These are phyloP conservation scores for Heritiera littoralis DNA, from an alignment of 345 rosid species.

Conservation along the genomic window DNA sequence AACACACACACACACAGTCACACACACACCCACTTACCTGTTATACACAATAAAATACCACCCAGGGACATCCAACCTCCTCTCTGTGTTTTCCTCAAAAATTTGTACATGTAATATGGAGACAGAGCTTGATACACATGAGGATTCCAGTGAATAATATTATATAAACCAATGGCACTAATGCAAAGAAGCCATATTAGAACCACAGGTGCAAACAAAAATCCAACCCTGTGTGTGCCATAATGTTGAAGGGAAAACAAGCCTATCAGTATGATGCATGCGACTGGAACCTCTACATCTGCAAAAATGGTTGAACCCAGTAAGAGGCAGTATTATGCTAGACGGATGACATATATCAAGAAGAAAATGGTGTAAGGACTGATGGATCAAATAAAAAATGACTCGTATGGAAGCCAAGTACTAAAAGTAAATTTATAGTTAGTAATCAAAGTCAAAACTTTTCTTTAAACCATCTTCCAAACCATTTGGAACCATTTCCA, in stretches of 20 bases:
- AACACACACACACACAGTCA: background rate
- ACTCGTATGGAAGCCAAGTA: background rate
- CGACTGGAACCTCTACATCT: constrained; percentile 70
- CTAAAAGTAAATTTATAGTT: background rate
- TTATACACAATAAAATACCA: constrained; percentile 87
- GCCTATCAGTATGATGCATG: constrained; percentile 58
- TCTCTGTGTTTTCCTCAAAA: constrained; percentile 76
- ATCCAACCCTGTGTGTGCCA: constrained; percentile 77
- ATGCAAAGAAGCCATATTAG: constrained; percentile 67
- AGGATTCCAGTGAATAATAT: constrained; percentile 87
- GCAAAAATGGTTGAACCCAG: constrained; percentile 36
- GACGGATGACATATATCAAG: background rate
- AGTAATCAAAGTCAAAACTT: background rate
- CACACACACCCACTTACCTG: constrained; percentile 44
- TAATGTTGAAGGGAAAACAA: constrained; percentile 78
- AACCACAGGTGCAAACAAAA: constrained; percentile 71
- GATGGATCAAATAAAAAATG: background rate
- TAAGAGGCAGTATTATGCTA: background rate
- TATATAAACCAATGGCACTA: constrained; percentile 84
- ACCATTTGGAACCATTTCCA: background rate
- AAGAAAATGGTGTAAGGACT: background rate
- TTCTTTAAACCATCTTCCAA: background rate
- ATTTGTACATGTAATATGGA: constrained; percentile 85
- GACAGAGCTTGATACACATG: constrained; percentile 87
- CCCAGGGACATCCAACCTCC: constrained; percentile 98